Evolutionary conservation across 805 yeast genomes (phyloP), one percentile per base, ranked within the genome.

Genomic region (Pichia ethanolica): DNA sequence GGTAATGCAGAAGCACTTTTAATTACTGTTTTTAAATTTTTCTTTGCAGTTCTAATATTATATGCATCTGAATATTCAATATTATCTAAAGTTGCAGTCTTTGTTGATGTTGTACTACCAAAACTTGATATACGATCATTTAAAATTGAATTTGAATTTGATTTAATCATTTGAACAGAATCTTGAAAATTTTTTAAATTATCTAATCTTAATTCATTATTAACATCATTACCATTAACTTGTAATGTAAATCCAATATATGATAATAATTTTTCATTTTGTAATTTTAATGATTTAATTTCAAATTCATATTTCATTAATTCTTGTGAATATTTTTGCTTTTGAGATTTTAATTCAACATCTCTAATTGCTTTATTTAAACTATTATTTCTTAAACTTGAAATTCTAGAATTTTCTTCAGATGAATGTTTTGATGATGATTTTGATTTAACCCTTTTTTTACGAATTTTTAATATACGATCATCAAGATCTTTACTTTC

Each of bases 231-330:
- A 12, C 42, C 72, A 51, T 75, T 73, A 4, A 39, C 11, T 56
- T 78, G 82, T 44, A 77, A 64, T 52, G 77, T 73, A 53, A 77
- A 78, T 9, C 82, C 82, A 59, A 78, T 78, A 57, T 77, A 78
- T 36, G 81, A 75, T 49, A 76, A 67, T 36, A 78, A 65, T 57
- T 78, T 78, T 49, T 78, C 83, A 59, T 77, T 78, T 57, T 78
- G 82, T 47, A 78, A 61, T 53, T 73, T 71, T 52, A 78, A 62
- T 9, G 81, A 75, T 58, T 74, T 77, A 45, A 78, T 63, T 59
- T 78, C 81, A 59, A 78, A 78, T 52, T 71, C 71, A 55, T 77
- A 66, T 56, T 71, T 75, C 59, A 71, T 73, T 54, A 77, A 68
- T 53, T 78, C 81, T 56, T 75, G 78, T 35, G 70, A 64, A 46